phyloP scores from a whole-genome alignment of 148 eudicot species.

The Salicornia ramosissima region DNA sequence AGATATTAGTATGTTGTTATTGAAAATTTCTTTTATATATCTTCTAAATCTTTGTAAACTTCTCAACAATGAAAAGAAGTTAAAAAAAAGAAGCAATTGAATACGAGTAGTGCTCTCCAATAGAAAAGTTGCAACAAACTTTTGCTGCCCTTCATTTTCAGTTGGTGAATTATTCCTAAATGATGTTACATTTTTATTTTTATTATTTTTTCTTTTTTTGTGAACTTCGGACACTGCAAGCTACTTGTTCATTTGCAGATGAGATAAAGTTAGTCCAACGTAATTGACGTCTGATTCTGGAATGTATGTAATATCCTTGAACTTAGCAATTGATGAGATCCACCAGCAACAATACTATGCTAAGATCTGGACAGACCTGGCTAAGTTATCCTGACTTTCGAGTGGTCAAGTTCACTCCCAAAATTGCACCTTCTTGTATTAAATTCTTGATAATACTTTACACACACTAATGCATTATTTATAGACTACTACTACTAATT shows the following conservation, averaged over 20 bases:
- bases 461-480: too few species aligned
- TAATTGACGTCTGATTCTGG: too few species aligned
- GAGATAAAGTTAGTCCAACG: background rate
- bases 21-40: background rate
- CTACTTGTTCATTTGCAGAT: background rate
- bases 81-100: background rate
- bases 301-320: background rate
- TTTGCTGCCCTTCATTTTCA: background rate
- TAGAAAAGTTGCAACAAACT: background rate
- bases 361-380: too few species aligned
- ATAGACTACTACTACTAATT: too few species aligned
- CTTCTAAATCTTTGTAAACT: background rate
- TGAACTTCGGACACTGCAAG: background rate
- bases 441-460: too few species aligned
- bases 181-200: too few species aligned
- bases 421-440: too few species aligned
- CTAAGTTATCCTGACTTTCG: too few species aligned
- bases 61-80: background rate
- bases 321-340: background rate
- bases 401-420: too few species aligned
- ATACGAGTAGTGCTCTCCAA: background rate
- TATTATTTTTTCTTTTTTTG: background rate
- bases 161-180: background rate
- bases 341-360: background rate
- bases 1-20: background rate